Percentiles rank a stretch among this genome's conserved stretches.
Conservation (phyloP, 1,284 basidiomycete genomes). For the Coriolopsis trogii region DNA sequence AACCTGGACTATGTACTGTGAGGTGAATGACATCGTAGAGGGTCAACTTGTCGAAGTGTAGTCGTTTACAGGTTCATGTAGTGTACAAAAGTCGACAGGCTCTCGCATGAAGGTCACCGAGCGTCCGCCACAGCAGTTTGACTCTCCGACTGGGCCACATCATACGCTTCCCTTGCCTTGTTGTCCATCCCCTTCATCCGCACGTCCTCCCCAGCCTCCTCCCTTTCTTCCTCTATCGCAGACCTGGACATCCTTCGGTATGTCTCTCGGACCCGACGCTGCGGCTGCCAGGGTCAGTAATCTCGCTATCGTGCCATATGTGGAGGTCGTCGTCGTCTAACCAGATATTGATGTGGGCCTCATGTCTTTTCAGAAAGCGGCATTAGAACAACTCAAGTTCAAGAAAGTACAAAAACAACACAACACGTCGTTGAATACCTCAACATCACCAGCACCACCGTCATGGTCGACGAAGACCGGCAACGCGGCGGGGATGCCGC, state of each 20-base stretch:
- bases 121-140: slow-evolving; percentile 51
- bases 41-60: neutral
- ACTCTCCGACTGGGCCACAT: slow-evolving; percentile 54
- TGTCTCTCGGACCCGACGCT: slow-evolving; percentile 43
- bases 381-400: slow-evolving; percentile 63
- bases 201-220: slow-evolving; percentile 18
- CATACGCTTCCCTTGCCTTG: slow-evolving; percentile 30
- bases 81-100: neutral
- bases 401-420: slow-evolving; percentile 49
- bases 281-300: slow-evolving; percentile 45
- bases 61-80: neutral
- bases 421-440: slow-evolving; percentile 36
- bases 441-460: slow-evolving; percentile 33
- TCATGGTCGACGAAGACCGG: slow-evolving; percentile 20
- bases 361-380: slow-evolving; percentile 48
- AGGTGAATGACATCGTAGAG: no score
- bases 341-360: slow-evolving; percentile 24
- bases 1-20: no score
- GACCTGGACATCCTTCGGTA: slow-evolving; percentile 19
- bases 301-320: slow-evolving; percentile 18
- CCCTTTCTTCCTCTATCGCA: neutral
- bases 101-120: slow-evolving; percentile 11
- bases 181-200: slow-evolving; percentile 25
- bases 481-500: slow-evolving; percentile 32
- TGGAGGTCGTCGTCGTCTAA: slow-evolving; percentile 29